Evolutionary conservation across 805 yeast species (phyloP), one percentile per base, ranked within the genome.

Genomic region (Nakazawaea pomicola): DNA sequence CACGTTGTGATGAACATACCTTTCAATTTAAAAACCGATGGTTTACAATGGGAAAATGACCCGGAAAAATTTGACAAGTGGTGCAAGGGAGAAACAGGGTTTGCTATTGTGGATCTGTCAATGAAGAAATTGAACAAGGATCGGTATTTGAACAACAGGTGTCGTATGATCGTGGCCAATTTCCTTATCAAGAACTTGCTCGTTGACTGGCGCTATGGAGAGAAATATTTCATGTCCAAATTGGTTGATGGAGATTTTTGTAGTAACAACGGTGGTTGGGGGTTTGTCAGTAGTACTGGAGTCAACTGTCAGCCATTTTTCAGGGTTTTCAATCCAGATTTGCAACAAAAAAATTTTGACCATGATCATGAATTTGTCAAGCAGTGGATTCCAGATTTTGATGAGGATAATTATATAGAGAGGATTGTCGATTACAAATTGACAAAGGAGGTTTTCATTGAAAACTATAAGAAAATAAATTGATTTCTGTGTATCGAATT

Each of bases 191-290:
- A 74, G 51, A 69, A 74, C 45, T 53, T 76, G 16, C 58, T 71
- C 16, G 57, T 74, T 7, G 81, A 76, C 50, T 76, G 78, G 76
- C 62, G 80, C 37, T 59, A 65, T 53, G 83, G 83, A 0, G 76
- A 74, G 48, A 55, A 60, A 27, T 76, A 67, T 61, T 76, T 76
- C 50, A 63, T 70, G 51, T 61, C 64, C 47, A 64, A 65, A 42
- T 58, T 76, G 35, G 53, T 74, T 1, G 81, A 76, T 52, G 70
- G 70, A 19, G 83, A 76, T 51, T 64, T 73, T 46, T 65, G 75
- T 23, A 72, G 76, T 31, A 76, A 76, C 52, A 65, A 67, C 34
- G 79, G 76, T 6, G 81, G 81, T 2, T 76, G 81, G 83, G 76
- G 76, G 1, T 74, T 74, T 53, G 59, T 71, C 31, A 64, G 76